Percentiles rank a stretch among this genome's conserved stretches.
phyloP scores from a whole-genome alignment of 2,329 filamentous ascomycete species.

The Tolypocladium tundrense region DNA sequence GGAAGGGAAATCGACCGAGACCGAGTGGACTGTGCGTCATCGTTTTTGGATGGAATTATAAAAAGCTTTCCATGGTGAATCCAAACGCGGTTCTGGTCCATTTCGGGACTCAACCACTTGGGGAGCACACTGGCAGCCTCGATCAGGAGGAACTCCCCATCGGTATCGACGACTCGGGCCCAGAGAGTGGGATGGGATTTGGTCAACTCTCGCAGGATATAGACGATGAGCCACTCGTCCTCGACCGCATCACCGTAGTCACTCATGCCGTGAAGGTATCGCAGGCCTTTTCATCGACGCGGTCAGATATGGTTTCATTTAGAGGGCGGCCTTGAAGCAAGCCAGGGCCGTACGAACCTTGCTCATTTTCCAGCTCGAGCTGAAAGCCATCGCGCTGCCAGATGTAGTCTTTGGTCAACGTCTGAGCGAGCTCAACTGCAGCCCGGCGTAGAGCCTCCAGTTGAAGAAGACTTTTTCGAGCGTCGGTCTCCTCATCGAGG shows the following conservation, averaged over 20 bases:
- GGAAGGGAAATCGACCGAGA: conserved; percentile 45
- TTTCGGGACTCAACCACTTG: conserved; percentile 83
- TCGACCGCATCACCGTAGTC: conserved; percentile 92
- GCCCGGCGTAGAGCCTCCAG: conserved; percentile 66
- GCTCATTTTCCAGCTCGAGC: conserved; percentile 51
- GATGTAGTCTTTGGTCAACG: conserved; percentile 73
- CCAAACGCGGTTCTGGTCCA: conserved; percentile 84
- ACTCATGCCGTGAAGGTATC: conserved; percentile 65
- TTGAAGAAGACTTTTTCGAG: conserved; percentile 48
- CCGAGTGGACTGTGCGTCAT: conserved; percentile 1
- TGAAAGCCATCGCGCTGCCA: conserved; percentile 84
- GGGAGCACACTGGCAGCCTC: conserved; percentile 86
- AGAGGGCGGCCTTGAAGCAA: background rate
- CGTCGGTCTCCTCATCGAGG: conserved; percentile 43
- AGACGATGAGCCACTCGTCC: conserved; percentile 96
- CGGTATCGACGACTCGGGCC: conserved; percentile 74
- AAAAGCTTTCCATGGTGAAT: conserved; percentile 66
- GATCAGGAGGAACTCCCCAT: conserved; percentile 91
- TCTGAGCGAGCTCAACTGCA: conserved; percentile 50
- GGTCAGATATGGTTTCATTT: background rate
- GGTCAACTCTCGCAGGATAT: conserved; percentile 73
- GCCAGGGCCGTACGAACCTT: conserved; percentile 32
- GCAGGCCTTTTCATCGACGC: conserved; percentile 14
- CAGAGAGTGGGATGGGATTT: conserved; percentile 63
- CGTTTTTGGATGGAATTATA: conserved; percentile 52